phyloP scores from a whole-genome alignment of 257 asterid species.

The Prunella vulgaris region DNA sequence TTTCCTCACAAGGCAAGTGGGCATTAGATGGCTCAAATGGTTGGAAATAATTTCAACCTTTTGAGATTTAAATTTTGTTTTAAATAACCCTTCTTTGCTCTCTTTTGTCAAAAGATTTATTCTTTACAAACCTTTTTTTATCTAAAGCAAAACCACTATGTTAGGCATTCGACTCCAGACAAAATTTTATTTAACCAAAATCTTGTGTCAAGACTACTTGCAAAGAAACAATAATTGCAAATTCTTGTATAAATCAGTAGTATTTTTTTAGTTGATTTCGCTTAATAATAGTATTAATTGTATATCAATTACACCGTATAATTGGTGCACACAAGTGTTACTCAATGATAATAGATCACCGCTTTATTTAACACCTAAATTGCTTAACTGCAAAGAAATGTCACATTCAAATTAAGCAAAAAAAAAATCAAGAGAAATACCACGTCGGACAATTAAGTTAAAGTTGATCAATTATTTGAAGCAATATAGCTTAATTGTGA shows the following conservation, averaged over 20 bases:
- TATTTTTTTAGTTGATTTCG: too few species aligned
- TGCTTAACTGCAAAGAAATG: constrained; percentile 15
- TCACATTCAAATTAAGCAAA: not conserved
- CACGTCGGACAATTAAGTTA: not conserved
- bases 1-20: not conserved
- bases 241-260: not conserved
- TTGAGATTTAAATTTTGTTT: constrained; percentile 21
- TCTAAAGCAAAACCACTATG: constrained; percentile 17
- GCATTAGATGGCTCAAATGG: constrained; percentile 10
- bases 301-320: too few species aligned
- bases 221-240: not conserved
- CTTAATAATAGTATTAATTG: too few species aligned
- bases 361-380: not conserved
- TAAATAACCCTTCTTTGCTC: constrained; percentile 5
- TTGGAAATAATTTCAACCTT: constrained; percentile 28
- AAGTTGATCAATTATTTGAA: constrained; percentile 8
- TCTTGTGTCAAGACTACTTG: not conserved
- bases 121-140: constrained; percentile 25
- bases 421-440: not conserved
- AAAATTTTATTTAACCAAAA: not conserved
- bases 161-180: constrained; percentile 1
- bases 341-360: too few species aligned
- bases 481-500: constrained; percentile 6
- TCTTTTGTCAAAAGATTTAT: constrained; percentile 30
- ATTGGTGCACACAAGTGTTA: not conserved